Conservation (phyloP, 2,329 filamentous ascomycete genomes). For the Apiospora aurea region DNA sequence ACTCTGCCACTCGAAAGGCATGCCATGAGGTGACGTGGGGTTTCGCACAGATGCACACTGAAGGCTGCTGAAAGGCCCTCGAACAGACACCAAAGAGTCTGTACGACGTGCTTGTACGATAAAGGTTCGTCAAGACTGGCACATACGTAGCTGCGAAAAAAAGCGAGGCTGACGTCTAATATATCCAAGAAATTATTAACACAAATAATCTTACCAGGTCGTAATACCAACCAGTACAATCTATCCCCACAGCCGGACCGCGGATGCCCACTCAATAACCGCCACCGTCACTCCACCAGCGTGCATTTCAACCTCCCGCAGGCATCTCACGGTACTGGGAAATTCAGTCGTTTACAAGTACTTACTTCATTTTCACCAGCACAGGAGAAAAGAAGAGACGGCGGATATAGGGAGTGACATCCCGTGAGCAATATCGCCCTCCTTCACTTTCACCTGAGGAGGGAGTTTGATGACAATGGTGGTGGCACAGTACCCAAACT, state of each 20-base stretch:
- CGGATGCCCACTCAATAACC: background rate
- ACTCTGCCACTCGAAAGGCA: too few relatives aligned
- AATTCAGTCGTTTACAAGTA: background rate
- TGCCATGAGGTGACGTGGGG: too few relatives aligned
- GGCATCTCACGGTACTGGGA: background rate
- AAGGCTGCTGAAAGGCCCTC: too few relatives aligned
- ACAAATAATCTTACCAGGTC: too few relatives aligned
- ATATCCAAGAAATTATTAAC: too few relatives aligned
- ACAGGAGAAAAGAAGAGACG: background rate
- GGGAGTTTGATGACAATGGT: too few relatives aligned
- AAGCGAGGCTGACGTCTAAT: too few relatives aligned
- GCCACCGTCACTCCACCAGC: background rate
- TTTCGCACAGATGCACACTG: too few relatives aligned
- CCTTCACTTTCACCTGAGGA: background rate
- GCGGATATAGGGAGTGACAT: background rate
- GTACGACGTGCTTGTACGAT: too few relatives aligned
- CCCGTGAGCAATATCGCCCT: background rate
- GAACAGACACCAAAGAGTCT: too few relatives aligned
- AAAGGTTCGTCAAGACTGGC: too few relatives aligned
- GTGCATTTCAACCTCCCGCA: background rate
- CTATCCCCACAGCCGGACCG: background rate
- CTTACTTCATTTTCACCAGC: background rate
- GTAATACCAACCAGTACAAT: background rate
- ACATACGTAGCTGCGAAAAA: too few relatives aligned
- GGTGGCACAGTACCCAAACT: background rate